Percentiles rank a stretch among this genome's conserved stretches.
Conservation (phyloP, 805 yeast species). For the Saccharomycopsis sp. region DNA sequence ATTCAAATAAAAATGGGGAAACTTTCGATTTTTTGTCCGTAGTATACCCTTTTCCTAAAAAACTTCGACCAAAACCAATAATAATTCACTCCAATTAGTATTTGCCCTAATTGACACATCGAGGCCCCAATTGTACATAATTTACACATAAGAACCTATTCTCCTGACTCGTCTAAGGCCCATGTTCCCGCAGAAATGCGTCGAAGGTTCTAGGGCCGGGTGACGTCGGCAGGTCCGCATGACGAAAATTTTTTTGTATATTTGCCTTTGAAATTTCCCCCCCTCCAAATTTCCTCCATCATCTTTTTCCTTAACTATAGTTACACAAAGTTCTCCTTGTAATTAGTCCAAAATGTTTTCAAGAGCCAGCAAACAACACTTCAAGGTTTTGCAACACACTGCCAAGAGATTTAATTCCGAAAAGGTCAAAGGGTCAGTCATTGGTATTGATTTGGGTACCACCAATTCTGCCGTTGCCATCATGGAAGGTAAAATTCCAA, state of each 20-base stretch:
- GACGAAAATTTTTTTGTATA: not conserved
- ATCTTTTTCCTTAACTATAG: not conserved
- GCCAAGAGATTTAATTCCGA: conserved; percentile 18
- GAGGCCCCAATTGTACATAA: too few species aligned
- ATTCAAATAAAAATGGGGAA: too few species aligned
- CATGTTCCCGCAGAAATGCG: too few species aligned
- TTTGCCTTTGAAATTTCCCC: not conserved
- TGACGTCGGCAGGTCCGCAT: too few species aligned
- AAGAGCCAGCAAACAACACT: conserved; percentile 14
- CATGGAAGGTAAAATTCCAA: conserved; percentile 69
- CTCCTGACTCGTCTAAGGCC: too few species aligned
- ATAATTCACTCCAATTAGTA: too few species aligned
- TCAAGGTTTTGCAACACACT: conserved; percentile 10
- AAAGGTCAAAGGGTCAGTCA: conserved; percentile 34
- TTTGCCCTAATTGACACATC: too few species aligned
- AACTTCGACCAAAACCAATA: too few species aligned
- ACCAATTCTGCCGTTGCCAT: conserved; percentile 86
- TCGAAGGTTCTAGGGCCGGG: too few species aligned
- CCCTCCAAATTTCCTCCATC: not conserved
- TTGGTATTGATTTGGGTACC: conserved; percentile 82
- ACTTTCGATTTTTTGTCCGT: too few species aligned
- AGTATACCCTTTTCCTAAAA: too few species aligned
- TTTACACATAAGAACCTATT: too few species aligned
- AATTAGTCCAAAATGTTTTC: conserved; percentile 14
- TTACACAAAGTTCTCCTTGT: not conserved